Evolutionary conservation across 2,329 filamentous ascomycete species (phyloP).

Genomic region (Emericellopsis atlantica): DNA sequence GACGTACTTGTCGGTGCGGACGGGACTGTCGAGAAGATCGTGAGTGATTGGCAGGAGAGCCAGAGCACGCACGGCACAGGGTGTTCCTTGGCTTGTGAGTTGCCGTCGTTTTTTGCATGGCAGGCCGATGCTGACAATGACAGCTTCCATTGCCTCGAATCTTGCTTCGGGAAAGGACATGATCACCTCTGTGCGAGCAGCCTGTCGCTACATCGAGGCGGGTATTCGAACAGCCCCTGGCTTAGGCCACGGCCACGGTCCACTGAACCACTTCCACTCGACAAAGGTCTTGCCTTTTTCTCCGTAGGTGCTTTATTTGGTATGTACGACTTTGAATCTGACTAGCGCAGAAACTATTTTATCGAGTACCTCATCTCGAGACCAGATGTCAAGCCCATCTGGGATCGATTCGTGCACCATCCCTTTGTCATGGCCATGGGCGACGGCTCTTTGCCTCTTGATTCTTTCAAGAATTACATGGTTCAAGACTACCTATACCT

Average conservation of each 20-base stretch:
- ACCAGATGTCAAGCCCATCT: slow-evolving; percentile 59
- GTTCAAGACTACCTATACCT: slow-evolving; percentile 89
- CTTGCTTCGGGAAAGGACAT: slow-evolving; percentile 47
- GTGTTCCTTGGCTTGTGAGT: slow-evolving; percentile 78
- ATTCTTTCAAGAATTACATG: slow-evolving; percentile 79
- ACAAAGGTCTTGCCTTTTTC: slow-evolving; percentile 55
- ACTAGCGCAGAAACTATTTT: slow-evolving; percentile 51
- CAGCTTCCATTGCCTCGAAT: slow-evolving; percentile 65
- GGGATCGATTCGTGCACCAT: slow-evolving; percentile 69
- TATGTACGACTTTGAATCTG: neutral
- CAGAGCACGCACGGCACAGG: slow-evolving; percentile 90
- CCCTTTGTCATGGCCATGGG: slow-evolving; percentile 70
- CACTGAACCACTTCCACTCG: slow-evolving; percentile 70
- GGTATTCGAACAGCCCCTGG: slow-evolving; percentile 53
- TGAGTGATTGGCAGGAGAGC: slow-evolving; percentile 59
- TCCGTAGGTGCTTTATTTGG: slow-evolving; percentile 30
- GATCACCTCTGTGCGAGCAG: slow-evolving; percentile 48
- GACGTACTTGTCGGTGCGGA: slow-evolving; percentile 60
- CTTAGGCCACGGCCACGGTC: slow-evolving; percentile 56
- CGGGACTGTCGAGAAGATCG: slow-evolving; percentile 44
- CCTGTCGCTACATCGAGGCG: slow-evolving; percentile 58
- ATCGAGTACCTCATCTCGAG: slow-evolving; percentile 71
- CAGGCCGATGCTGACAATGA: too few relatives aligned
- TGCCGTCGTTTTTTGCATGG: neutral
- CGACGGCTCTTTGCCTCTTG: slow-evolving; percentile 58